phyloP scores from a whole-genome alignment of 2,329 filamentous ascomycete species.

The Erysiphe pulchra region DNA sequence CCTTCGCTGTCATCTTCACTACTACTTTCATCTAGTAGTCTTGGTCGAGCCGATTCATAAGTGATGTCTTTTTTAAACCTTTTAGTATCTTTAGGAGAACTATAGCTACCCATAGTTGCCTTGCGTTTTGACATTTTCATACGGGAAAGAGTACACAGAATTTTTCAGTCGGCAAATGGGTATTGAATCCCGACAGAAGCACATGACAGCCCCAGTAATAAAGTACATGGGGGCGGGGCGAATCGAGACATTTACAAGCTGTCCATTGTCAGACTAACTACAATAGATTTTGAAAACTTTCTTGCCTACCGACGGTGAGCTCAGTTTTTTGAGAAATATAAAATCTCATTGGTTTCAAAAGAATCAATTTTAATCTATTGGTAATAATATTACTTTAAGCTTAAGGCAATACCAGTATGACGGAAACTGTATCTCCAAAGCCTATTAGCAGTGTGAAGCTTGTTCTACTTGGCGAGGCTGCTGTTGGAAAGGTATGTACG shows the following conservation, averaged over 20 bases:
- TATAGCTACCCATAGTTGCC: constrained; percentile 8
- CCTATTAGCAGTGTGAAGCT: constrained; percentile 99
- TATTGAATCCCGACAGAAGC: too few species aligned
- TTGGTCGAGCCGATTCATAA: constrained; percentile 3
- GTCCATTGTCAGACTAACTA: too few species aligned
- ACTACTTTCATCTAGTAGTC: constrained; percentile 23
- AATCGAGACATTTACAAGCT: too few species aligned
- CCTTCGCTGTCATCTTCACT: constrained; percentile 14
- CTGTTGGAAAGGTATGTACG: constrained; percentile 74
- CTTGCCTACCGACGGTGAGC: too few species aligned
- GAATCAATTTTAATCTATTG: too few species aligned
- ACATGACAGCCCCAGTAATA: too few species aligned
- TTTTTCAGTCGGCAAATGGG: too few species aligned
- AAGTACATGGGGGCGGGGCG: too few species aligned
- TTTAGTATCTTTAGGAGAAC: constrained; percentile 6
- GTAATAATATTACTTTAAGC: too few species aligned
- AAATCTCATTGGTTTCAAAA: too few species aligned
- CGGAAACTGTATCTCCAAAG: constrained; percentile 57
- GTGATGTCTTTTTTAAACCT: constrained; percentile 9
- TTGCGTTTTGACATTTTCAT: constrained; percentile 13
- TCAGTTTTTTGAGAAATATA: too few species aligned
- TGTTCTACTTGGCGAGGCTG: constrained; percentile 87
- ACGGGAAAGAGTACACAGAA: neutral
- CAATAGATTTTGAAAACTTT: too few species aligned
- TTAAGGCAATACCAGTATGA: constrained; percentile 23